Base-by-base conservation (phyloP, 345 rosid species). In the Eucalyptus leucophloia region DNA sequence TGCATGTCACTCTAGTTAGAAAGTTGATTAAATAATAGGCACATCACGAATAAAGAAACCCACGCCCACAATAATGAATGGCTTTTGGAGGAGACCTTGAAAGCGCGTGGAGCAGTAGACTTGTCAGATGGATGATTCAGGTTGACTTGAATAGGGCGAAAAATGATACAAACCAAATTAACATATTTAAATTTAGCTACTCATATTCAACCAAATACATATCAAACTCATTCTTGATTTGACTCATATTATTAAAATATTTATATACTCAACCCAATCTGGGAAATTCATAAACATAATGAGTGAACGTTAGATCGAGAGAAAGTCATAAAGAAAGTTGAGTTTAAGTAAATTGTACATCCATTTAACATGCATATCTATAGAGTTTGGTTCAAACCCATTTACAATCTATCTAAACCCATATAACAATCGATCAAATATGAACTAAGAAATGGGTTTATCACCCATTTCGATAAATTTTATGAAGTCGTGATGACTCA, bases 301-400 rank as follows among this genome's bases (percentile, higher is more conserved):
- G 30, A 56, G 1, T 4, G 7, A 23, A 24, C 3, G 1, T 24
- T 6, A 24, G 0, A 56, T 56, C 0, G 30, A 56, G 1, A 54
- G 5, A 54, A 54, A 56, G 62, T 56, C 30, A 24, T 56, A 56
- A 56, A 56, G 6, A 56, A 21, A 21, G 26, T 54, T 4, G 6
- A 24, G 30, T 56, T 56, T 56, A 56, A 56, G 62, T 56, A 56
- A 56, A 56, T 56, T 56, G 3, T 56, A 10, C 1, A 24, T 24
- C 24, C 13, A 56, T 56, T 23, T 56, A 9, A 56, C 1, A 24
- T 24, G 13, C 30, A 56, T 56, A 9, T 56, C 2, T 24, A 56
- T 23, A 56, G 13, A 56, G 30, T 56, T 56, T 23, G 13, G 30
- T 56, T 10, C 3, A 56, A 56, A 56, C 12, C 12, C 6, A 23